phyloP scores from a whole-genome alignment of 2,329 filamentous ascomycete species.

The Colletotrichum melonis region DNA sequence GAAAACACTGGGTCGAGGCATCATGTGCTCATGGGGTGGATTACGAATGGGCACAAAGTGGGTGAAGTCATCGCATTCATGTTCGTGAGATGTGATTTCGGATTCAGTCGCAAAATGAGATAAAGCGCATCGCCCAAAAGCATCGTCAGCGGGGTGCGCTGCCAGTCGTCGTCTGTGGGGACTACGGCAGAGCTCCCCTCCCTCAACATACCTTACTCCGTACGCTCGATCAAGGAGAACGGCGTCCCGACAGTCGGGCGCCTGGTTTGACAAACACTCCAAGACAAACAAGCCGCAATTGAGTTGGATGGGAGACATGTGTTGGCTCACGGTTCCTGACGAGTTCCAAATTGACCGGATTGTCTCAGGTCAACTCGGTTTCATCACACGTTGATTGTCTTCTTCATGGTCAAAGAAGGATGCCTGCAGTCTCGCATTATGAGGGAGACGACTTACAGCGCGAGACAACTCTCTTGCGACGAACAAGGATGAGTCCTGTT shows the following conservation, averaged over 20 bases:
- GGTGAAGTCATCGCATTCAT: not conserved
- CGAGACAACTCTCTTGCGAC: not conserved
- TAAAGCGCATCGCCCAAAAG: constrained; percentile 1
- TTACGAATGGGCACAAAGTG: not conserved
- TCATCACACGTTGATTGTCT: constrained; percentile 8
- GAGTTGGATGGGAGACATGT: constrained; percentile 21
- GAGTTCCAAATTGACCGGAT: constrained; percentile 12
- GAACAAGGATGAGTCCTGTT: constrained; percentile 14
- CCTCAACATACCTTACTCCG: not conserved
- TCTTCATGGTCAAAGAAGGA: constrained; percentile 18
- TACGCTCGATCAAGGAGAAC: constrained; percentile 16
- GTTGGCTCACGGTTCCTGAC: constrained; percentile 17
- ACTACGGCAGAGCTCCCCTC: constrained; percentile 3
- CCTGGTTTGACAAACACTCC: constrained; percentile 15
- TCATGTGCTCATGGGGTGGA: not conserved
- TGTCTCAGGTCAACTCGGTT: constrained; percentile 23
- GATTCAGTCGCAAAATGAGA: constrained; percentile 5
- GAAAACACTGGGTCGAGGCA: constrained; percentile 13
- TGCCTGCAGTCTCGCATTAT: not conserved
- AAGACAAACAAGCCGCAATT: constrained; percentile 24
- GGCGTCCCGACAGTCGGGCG: constrained; percentile 31
- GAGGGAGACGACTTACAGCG: not conserved
- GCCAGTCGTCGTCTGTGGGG: constrained; percentile 13
- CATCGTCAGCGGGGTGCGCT: not conserved
- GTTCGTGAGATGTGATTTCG: not conserved